phyloP scores from a whole-genome alignment of 345 rosid species.

The Sonneratia alba region DNA sequence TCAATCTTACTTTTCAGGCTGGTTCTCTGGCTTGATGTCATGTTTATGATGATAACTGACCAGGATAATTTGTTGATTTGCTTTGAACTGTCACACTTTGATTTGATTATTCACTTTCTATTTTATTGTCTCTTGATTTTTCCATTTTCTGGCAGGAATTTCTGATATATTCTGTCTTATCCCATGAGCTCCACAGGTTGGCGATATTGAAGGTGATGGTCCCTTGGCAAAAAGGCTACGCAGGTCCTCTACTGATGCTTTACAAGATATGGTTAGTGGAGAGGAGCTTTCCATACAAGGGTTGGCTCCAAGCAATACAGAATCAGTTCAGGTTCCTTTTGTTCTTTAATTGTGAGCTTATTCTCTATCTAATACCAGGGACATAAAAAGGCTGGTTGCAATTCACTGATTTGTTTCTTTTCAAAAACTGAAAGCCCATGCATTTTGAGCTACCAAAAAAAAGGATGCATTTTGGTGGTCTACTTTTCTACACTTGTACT shows the following conservation, averaged over 20 bases:
- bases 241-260: conserved; percentile 67
- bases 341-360: background rate
- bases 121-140: background rate
- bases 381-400: background rate
- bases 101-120: background rate
- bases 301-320: conserved; percentile 61
- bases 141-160: background rate
- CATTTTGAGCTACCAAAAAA: background rate
- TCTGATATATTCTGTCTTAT: conserved; percentile 4
- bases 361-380: background rate
- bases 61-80: background rate
- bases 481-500: background rate
- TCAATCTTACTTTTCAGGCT: background rate
- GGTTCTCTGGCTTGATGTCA: background rate
- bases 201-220: conserved; percentile 81
- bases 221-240: conserved; percentile 72
- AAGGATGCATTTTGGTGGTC: background rate
- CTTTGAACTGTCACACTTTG: background rate
- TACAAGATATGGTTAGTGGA: conserved; percentile 77
- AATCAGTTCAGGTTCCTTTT: conserved; percentile 67
- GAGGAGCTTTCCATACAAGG: conserved; percentile 92
- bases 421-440: background rate
- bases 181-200: conserved; percentile 43
- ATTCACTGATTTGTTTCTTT: background rate
- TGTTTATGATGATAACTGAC: background rate